Percentiles rank a stretch among this genome's conserved stretches.
Evolutionary conservation across 2,329 filamentous ascomycete genomes (phyloP).

Genomic region (Didymosphaeria variabile): DNA sequence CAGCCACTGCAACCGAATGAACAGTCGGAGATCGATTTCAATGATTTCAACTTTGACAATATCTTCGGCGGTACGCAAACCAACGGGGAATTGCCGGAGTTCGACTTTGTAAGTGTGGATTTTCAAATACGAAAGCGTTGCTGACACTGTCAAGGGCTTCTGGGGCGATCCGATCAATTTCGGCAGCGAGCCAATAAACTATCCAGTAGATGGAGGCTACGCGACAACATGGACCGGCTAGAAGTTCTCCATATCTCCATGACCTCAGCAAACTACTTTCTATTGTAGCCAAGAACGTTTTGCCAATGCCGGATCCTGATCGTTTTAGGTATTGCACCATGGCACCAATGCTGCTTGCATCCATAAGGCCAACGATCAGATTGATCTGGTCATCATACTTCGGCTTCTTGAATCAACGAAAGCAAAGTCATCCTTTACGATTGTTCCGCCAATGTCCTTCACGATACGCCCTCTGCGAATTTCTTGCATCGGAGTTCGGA

Average conservation of each 20-base stretch:
- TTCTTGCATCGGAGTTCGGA: constrained; percentile 6
- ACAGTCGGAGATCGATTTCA: constrained; percentile 35
- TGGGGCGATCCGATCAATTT: constrained; percentile 51
- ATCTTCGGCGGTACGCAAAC: constrained; percentile 39
- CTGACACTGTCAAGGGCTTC: constrained; percentile 40
- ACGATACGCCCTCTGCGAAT: not conserved
- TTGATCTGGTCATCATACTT: not conserved
- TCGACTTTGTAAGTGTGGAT: constrained; percentile 46
- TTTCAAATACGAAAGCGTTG: not conserved
- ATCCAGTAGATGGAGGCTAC: constrained; percentile 18
- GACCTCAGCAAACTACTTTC: not conserved
- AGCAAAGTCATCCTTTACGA: not conserved
- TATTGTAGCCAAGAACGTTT: not conserved
- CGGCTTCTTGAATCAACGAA: not conserved
- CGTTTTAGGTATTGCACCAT: not conserved
- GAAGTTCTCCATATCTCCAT: not conserved
- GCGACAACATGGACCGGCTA: constrained; percentile 2
- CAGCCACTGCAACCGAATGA: constrained; percentile 21
- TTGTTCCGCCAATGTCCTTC: not conserved
- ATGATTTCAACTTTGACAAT: constrained; percentile 47
- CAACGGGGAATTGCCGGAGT: constrained; percentile 41
- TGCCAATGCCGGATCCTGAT: not conserved
- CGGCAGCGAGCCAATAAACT: constrained; percentile 34
- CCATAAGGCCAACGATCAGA: not conserved
- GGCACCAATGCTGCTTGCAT: not conserved